Percentiles rank a stretch among this genome's conserved stretches.
These are phyloP conservation scores for Pichia ethanolica DNA, from an alignment of 805 yeast species.

Conservation along the genomic window DNA sequence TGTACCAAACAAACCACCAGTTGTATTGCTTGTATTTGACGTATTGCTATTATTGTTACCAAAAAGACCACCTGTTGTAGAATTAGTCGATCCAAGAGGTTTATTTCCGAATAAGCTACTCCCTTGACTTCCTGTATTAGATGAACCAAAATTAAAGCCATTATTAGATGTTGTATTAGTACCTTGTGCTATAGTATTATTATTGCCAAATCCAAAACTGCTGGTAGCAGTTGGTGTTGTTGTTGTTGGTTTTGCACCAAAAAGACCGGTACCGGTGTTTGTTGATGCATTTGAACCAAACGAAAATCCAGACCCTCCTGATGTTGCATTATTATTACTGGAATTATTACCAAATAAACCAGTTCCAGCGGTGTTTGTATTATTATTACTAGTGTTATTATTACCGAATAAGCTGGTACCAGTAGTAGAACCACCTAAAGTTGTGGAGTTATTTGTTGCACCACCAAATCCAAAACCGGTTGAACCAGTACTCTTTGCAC, in stretches of 20 bases:
- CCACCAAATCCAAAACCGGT: constrained; percentile 11
- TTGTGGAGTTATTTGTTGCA: not conserved
- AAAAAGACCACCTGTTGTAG: constrained; percentile 26
- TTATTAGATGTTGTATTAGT: constrained; percentile 10
- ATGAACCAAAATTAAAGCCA: constrained; percentile 24
- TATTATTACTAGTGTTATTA: not conserved
- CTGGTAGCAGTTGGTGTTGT: constrained; percentile 4
- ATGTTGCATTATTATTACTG: not conserved
- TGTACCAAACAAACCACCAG: constrained; percentile 16
- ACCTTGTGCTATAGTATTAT: constrained; percentile 9
- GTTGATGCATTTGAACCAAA: not conserved
- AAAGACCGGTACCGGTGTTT: constrained; percentile 9
- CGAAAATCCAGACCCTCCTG: too few species aligned
- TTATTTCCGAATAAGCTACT: constrained; percentile 19
- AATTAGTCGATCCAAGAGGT: constrained; percentile 6
- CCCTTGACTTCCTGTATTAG: constrained; percentile 10
- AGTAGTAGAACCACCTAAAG: not conserved
- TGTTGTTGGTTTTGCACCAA: constrained; percentile 18
- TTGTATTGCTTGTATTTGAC: not conserved
- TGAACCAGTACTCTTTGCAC: constrained; percentile 1
- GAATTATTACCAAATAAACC: not conserved
- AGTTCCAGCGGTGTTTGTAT: not conserved
- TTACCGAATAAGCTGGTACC: not conserved
- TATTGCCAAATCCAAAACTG: constrained; percentile 20
- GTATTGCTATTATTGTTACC: constrained; percentile 17